These are phyloP conservation scores for Polyplosphaeria fusca DNA, from an alignment of 495 filamentous ascomycete genomes.

Conservation along the genomic window DNA sequence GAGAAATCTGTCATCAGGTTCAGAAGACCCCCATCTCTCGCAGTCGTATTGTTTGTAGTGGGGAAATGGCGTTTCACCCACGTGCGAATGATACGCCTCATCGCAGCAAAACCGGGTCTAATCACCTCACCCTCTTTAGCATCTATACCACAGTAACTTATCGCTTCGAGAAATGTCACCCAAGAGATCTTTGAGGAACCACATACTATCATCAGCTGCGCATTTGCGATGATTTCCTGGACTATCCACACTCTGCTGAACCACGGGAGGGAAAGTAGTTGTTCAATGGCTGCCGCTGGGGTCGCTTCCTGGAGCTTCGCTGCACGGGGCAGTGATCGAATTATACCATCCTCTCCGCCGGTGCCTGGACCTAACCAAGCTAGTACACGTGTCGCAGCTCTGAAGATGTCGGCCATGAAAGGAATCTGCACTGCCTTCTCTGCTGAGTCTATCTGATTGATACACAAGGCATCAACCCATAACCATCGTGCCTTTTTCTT, in stretches of 20 bases:
- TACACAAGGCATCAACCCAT: slow-evolving; percentile 7
- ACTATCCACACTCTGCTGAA: background rate
- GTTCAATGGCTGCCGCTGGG: background rate
- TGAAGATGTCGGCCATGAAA: slow-evolving; percentile 35
- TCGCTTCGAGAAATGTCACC: too few species aligned
- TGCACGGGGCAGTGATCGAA: background rate
- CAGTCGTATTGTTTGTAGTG: too few species aligned
- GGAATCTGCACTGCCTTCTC: slow-evolving; percentile 34
- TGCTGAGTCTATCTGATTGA: slow-evolving; percentile 27
- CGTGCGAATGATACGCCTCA: too few species aligned
- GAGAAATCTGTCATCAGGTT: too few species aligned
- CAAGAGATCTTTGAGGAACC: too few species aligned
- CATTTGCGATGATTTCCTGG: too few species aligned
- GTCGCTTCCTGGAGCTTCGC: background rate
- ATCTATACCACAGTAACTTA: too few species aligned
- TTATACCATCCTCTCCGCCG: background rate
- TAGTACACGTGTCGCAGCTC: slow-evolving; percentile 28
- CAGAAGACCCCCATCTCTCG: too few species aligned
- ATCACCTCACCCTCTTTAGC: too few species aligned
- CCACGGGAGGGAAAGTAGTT: background rate
- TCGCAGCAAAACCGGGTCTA: too few species aligned
- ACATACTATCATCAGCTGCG: too few species aligned
- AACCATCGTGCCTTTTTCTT: background rate
- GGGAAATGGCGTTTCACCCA: too few species aligned
- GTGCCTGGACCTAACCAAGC: slow-evolving; percentile 30